phyloP scores from a whole-genome alignment of 2,329 filamentous ascomycete species.

The Catunica adiposa region DNA sequence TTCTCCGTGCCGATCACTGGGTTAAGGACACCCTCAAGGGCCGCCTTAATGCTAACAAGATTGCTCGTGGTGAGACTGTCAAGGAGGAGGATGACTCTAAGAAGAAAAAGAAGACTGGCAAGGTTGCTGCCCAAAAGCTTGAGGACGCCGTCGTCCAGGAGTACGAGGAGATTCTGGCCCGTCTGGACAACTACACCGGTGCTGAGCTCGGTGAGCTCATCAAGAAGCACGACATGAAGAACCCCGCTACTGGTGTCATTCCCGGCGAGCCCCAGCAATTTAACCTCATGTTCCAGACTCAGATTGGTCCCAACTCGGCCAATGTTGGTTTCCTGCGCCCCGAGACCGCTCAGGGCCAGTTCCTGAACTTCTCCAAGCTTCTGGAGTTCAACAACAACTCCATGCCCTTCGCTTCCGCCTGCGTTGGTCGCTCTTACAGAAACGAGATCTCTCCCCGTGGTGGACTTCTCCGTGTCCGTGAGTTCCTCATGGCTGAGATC shows the following conservation, averaged over 20 bases:
- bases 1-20: slow-evolving; percentile 87
- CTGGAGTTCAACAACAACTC: slow-evolving; percentile 88
- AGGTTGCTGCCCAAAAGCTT: slow-evolving; percentile 63
- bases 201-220: slow-evolving; percentile 76
- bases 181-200: slow-evolving; percentile 89
- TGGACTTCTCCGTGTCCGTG: slow-evolving; percentile 81
- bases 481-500: slow-evolving; percentile 98
- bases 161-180: slow-evolving; percentile 80
- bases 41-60: slow-evolving; percentile 76
- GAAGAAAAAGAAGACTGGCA: slow-evolving; percentile 76
- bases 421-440: slow-evolving; percentile 92
- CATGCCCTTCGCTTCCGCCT: slow-evolving; percentile 95
- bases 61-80: slow-evolving; percentile 70
- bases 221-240: slow-evolving; percentile 75
- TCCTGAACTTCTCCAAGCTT: slow-evolving; percentile 90
- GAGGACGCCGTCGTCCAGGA: slow-evolving; percentile 74
- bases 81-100: slow-evolving; percentile 58
- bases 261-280: slow-evolving; percentile 73
- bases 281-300: slow-evolving; percentile 97
- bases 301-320: slow-evolving; percentile 84
- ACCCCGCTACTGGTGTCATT: slow-evolving; percentile 62
- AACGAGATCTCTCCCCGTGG: slow-evolving; percentile 93
- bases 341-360: slow-evolving; percentile 95
- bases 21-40: slow-evolving; percentile 86
- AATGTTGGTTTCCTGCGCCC: slow-evolving; percentile 72